Base-by-base conservation (phyloP, 2,329 filamentous ascomycete species). In the Tolypocladium inflatum region DNA sequence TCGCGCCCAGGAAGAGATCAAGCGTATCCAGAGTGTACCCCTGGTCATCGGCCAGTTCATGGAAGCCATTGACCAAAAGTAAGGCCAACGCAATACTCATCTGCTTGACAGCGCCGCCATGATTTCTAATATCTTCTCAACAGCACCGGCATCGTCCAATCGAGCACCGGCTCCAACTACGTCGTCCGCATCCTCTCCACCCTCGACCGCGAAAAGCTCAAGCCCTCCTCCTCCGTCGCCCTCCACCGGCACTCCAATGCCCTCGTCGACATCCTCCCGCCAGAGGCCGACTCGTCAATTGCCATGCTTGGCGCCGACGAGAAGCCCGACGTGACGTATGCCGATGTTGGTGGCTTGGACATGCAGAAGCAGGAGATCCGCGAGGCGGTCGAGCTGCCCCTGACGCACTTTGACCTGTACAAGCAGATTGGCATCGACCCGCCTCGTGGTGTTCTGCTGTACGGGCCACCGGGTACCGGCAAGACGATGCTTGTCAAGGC, bases 301-400 rank as follows among this genome's bases (percentile, higher is more conserved):
- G 94, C 94, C 64, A 99, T 99, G 94, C 84, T 99, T 57, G 93
- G 93, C 61, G 83, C 88, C 58, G 90, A 96, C 70, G 94, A 99
- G 83, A 99, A 97, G 82, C 94, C 94, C 39, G 94, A 99, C 74
- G 90, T 99, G 60, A 96, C 92, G 50, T 99, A 99, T 69, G 93
- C 92, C 62, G 94, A 99, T 74, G 94, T 99, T 61, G 94, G 94
- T 79, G 94, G 94, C 54, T 78, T 97, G 64, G 94, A 99, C 69
- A 99, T 99, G 94, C 94, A 99, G 78, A 99, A 99, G 80, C 94
- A 99, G 78, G 94, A 99, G 76, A 99, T 99, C 64, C 85, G 94
- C 64, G 94, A 99, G 77, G 94, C 94, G 13, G 94, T 99, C 57
- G 94, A 99, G 80, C 81, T 99, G 63, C 94, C 94, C 39, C 81